phyloP scores from a whole-genome alignment of 257 asterid genomes.

The Nicotiana noctiflora region DNA sequence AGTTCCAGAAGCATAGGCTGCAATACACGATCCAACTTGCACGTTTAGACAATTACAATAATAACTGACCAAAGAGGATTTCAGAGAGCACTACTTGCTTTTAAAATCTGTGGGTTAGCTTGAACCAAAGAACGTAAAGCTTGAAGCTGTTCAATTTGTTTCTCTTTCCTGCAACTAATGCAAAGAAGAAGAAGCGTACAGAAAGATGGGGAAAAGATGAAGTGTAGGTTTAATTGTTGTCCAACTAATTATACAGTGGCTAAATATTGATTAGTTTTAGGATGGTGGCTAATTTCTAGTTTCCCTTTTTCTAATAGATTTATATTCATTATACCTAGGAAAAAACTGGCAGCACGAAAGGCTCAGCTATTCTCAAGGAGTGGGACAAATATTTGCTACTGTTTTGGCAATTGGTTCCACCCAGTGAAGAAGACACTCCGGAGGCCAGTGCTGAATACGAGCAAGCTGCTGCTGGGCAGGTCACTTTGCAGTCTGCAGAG shows the following conservation, averaged over 20 bases:
- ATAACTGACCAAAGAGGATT: neutral
- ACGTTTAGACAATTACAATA: neutral
- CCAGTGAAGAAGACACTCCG: constrained; percentile 98
- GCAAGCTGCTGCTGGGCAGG: constrained; percentile 54
- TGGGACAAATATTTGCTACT: constrained; percentile 88
- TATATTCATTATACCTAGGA: constrained; percentile 32
- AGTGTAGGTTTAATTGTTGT: too few species aligned
- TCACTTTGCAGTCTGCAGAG: constrained; percentile 62
- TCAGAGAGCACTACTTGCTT: constrained; percentile 33
- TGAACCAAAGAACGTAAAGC: constrained; percentile 84
- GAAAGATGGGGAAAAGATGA: too few species aligned
- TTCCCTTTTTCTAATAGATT: neutral
- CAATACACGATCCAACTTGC: constrained; percentile 14
- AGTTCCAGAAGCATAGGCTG: constrained; percentile 97
- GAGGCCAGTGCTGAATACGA: constrained; percentile 75
- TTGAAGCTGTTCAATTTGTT: constrained; percentile 48
- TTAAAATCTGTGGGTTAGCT: constrained; percentile 76
- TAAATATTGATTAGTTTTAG: too few species aligned
- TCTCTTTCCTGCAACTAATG: too few species aligned
- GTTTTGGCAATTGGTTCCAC: constrained; percentile 98
- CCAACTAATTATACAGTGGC: too few species aligned
- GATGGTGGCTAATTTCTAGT: too few species aligned
- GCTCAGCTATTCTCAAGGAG: constrained; percentile 56
- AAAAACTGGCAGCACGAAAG: constrained; percentile 87
- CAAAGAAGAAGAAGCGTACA: too few species aligned